Conservation (phyloP, 768 basidiomycete species). For the Podaxis sp. region DNA sequence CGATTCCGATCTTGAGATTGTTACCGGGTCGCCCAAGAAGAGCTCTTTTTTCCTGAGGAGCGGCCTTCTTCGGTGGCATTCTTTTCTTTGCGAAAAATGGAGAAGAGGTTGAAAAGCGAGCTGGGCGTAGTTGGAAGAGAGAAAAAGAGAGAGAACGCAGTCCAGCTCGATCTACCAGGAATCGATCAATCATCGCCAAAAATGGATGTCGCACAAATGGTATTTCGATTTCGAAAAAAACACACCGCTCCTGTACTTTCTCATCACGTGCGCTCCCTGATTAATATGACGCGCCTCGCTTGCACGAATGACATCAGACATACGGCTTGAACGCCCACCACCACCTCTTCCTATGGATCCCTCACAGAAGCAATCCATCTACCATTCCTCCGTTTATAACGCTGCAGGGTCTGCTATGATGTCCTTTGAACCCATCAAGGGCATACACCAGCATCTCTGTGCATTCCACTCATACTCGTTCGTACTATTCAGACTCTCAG, state of each 20-base stretch:
- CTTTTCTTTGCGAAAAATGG: constrained; percentile 49
- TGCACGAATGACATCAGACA: too few species aligned
- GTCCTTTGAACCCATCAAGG: constrained; percentile 15
- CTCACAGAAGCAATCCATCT: constrained; percentile 9
- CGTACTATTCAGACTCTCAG: neutral
- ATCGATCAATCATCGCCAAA: constrained; percentile 28
- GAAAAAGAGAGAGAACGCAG: constrained; percentile 22
- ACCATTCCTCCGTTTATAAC: constrained; percentile 10
- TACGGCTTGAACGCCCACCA: neutral
- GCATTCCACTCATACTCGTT: constrained; percentile 15
- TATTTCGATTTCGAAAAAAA: constrained; percentile 1
- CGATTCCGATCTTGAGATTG: constrained; percentile 98
- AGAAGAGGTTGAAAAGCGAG: constrained; percentile 38
- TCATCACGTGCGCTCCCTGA: constrained; percentile 4
- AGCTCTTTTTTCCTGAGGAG: constrained; percentile 75
- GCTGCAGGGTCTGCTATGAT: constrained; percentile 12
- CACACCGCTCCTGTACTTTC: neutral
- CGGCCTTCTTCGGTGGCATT: constrained; percentile 93
- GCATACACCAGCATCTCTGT: constrained; percentile 16
- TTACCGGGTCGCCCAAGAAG: constrained; percentile 91
- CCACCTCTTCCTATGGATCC: neutral
- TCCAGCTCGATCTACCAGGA: constrained; percentile 19
- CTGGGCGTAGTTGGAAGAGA: constrained; percentile 17
- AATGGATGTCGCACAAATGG: constrained; percentile 3
- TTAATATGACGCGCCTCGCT: neutral